Conservation (phyloP, 1,139 yeast genomes). For the Hyphopichia fennica region DNA sequence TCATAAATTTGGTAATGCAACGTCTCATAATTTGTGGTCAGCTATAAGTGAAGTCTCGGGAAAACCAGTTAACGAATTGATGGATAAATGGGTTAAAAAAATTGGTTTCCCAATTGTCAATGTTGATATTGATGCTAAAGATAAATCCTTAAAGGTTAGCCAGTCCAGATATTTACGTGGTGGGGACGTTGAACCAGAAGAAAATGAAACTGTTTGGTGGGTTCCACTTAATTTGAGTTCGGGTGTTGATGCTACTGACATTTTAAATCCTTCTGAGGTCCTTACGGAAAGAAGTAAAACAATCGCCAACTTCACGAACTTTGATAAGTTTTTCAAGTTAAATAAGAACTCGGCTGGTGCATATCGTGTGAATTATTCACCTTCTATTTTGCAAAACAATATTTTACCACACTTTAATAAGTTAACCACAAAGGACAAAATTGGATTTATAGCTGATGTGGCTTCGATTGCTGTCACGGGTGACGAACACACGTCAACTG, state of each 20-base stretch:
- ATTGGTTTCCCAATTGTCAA: constrained; percentile 83
- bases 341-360: constrained; percentile 66
- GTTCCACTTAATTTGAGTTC: constrained; percentile 57
- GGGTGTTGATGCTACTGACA: constrained; percentile 15
- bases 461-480: constrained; percentile 65
- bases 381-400: constrained; percentile 41
- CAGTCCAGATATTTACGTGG: constrained; percentile 79
- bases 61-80: constrained; percentile 66
- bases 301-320: constrained; percentile 22
- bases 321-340: constrained; percentile 49
- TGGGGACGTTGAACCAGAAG: constrained; percentile 76
- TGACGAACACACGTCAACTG: constrained; percentile 44
- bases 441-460: constrained; percentile 67
- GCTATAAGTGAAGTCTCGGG: constrained; percentile 74
- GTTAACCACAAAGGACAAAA: constrained; percentile 58
- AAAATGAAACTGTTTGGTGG: constrained; percentile 76
- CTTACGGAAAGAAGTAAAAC: constrained; percentile 14
- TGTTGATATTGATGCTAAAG: constrained; percentile 42
- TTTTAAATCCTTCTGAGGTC: constrained; percentile 13
- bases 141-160: constrained; percentile 47
- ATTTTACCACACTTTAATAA: constrained; percentile 45
- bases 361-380: constrained; percentile 66
- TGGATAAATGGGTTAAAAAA: constrained; percentile 81
- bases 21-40: constrained; percentile 78
- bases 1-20: constrained; percentile 75